Evolutionary conservation across 1,284 basidiomycete species (phyloP), one percentile per base, ranked within the genome.

Genomic region (Hymenochaete sp.): DNA sequence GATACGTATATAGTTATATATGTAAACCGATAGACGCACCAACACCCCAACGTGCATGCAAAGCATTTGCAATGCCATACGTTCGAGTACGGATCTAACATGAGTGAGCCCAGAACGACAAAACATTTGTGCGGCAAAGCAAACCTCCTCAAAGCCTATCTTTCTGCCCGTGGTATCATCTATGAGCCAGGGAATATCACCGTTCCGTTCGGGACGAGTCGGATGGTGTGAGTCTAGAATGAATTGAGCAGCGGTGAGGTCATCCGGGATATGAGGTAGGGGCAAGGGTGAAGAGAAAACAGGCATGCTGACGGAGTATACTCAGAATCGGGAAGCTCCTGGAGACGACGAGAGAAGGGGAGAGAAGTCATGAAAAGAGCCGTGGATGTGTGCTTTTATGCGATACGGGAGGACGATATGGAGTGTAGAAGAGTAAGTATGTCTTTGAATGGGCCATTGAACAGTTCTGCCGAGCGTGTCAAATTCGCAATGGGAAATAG

Each of bases 211-310:
- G 1, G 81, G 80, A 27, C 72, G 67, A 14, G 62, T 49, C 1
- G 75, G 68, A 39, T 77, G 71, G 24, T 70, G 56, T 6, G 60
- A 59, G 53, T 82, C 77, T 22, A 88, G 68, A 36, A 87, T 67
- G 59, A 89, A 88, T 62, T 89, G 86, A 2, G 77, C 71, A 18
- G 88, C 67, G 9, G 79, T 80, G 43, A 87, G 62, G 61, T 87
- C 64, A 56, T 84, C 79, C 9, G 84, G 85, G 49, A 85, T 76
- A 48, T 56, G 53, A 11, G 71, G 70, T 19, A 33, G 68, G 57
- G 37, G 8, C 32, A 53, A 56, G 11, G 60, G 53, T 19, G 64
- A 63, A 18, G 59, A 60, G 48, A 79, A 73, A 53, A 74, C 68
- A 33, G 67, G 47, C 71, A 73, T 73, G 46, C n/a, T 28, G 32